phyloP scores from a whole-genome alignment of 768 basidiomycete species.

The Pholiota molesta region DNA sequence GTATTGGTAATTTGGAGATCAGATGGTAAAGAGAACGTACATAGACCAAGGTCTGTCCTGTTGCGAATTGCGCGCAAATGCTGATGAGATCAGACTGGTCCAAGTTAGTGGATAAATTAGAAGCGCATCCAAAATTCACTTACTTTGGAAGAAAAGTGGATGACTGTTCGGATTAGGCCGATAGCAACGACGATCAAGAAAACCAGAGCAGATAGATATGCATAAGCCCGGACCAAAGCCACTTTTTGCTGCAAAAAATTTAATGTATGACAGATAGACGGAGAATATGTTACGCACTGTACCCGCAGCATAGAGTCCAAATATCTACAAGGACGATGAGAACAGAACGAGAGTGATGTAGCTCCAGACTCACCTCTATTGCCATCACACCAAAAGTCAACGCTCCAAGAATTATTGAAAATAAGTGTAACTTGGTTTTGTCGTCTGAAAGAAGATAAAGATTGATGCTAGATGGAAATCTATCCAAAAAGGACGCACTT shows the following conservation, averaged over 20 bases:
- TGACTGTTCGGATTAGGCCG: constrained; percentile 56
- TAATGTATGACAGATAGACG: neutral
- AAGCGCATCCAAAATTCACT: constrained; percentile 6
- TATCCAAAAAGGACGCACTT: constrained; percentile 40
- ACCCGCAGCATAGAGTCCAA: constrained; percentile 54
- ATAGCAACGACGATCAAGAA: constrained; percentile 52
- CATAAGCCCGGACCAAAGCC: constrained; percentile 55
- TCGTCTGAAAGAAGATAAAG: constrained; percentile 30
- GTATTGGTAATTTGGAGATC: neutral
- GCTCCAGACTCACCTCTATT: constrained; percentile 43
- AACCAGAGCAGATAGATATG: constrained; percentile 49
- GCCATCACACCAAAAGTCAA: constrained; percentile 52
- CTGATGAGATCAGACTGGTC: constrained; percentile 57
- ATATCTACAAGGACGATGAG: constrained; percentile 26
- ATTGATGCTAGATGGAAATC: neutral
- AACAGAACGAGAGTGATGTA: neutral
- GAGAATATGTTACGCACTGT: constrained; percentile 42
- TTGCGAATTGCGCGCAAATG: constrained; percentile 51
- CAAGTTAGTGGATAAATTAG: neutral
- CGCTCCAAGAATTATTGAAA: constrained; percentile 63
- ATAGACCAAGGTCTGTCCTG: constrained; percentile 36
- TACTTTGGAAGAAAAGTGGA: constrained; percentile 74
- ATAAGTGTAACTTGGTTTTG: constrained; percentile 47
- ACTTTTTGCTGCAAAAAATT: constrained; percentile 52
- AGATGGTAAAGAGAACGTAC: constrained; percentile 26